Conservation (phyloP, 805 yeast species). For the Yueomyces sp. region DNA sequence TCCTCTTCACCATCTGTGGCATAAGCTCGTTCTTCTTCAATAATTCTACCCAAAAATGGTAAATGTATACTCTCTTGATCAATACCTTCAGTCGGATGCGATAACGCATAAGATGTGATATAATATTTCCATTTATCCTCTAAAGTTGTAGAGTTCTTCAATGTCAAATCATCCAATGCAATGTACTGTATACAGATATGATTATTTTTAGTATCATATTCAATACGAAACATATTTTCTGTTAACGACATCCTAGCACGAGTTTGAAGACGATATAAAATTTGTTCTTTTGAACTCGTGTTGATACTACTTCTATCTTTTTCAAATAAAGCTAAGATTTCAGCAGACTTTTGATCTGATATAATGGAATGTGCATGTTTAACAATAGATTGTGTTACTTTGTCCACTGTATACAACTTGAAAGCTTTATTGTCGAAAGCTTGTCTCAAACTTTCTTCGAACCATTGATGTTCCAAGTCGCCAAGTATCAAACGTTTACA, state of each 20-base stretch:
- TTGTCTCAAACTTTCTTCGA: conserved; percentile 90
- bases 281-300: conserved; percentile 78
- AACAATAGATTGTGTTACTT: conserved; percentile 68
- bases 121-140: conserved; percentile 90
- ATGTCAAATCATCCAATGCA: conserved; percentile 77
- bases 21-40: conserved; percentile 38
- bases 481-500: conserved; percentile 75
- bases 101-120: conserved; percentile 81
- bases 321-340: conserved; percentile 70
- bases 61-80: conserved; percentile 59
- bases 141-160: conserved; percentile 51
- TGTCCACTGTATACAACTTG: conserved; percentile 84
- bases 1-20: conserved; percentile 16
- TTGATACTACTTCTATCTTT: conserved; percentile 50
- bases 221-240: conserved; percentile 86
- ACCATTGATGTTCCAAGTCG: conserved; percentile 85
- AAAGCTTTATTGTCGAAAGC: conserved; percentile 90
- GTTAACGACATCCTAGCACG: conserved; percentile 70
- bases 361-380: conserved; percentile 82
- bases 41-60: conserved; percentile 62
- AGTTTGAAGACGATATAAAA: conserved; percentile 77
- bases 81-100: conserved; percentile 95
- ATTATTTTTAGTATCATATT: conserved; percentile 41
- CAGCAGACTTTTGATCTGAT: conserved; percentile 67
- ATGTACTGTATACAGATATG: conserved; percentile 66